Evolutionary conservation across 495 filamentous ascomycete species (phyloP).

Genomic region (Rhizodiscina lignyota): DNA sequence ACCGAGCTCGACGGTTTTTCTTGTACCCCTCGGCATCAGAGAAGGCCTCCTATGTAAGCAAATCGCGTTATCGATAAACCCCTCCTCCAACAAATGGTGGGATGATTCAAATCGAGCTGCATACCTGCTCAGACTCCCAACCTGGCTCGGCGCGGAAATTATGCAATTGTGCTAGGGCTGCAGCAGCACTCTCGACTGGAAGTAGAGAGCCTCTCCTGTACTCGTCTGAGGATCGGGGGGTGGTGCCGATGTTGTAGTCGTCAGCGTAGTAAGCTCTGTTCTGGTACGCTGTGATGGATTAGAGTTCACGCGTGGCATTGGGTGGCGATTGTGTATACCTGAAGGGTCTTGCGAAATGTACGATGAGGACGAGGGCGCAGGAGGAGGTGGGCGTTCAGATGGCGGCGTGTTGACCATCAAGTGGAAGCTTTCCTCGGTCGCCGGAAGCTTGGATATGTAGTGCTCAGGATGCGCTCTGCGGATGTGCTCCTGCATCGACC

Average conservation of each 20-base stretch:
- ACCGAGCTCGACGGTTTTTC: conserved; percentile 22
- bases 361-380: conserved; percentile 20
- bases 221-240: conserved; percentile 59
- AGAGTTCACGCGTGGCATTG: too few species aligned
- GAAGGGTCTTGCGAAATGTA: background rate
- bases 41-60: conserved; percentile 39
- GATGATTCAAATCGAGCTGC: background rate
- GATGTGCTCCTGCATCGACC: conserved; percentile 99
- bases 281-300: too few species aligned
- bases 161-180: conserved; percentile 76
- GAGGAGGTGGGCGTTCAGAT: conserved; percentile 53
- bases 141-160: conserved; percentile 63
- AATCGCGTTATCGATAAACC: conserved; percentile 13
- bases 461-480: conserved; percentile 92
- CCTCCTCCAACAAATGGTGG: background rate
- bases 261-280: conserved; percentile 27
- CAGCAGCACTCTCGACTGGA: conserved; percentile 63
- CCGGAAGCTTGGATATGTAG: conserved; percentile 96
- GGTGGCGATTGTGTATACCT: too few species aligned
- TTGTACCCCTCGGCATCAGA: conserved; percentile 51
- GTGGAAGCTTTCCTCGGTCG: conserved; percentile 94
- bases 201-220: conserved; percentile 43
- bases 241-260: conserved; percentile 53
- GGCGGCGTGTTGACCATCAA: conserved; percentile 87
- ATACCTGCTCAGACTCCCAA: conserved; percentile 72